Base-by-base conservation (phyloP, 768 basidiomycete genomes). In the Collybiopsis confluens region DNA sequence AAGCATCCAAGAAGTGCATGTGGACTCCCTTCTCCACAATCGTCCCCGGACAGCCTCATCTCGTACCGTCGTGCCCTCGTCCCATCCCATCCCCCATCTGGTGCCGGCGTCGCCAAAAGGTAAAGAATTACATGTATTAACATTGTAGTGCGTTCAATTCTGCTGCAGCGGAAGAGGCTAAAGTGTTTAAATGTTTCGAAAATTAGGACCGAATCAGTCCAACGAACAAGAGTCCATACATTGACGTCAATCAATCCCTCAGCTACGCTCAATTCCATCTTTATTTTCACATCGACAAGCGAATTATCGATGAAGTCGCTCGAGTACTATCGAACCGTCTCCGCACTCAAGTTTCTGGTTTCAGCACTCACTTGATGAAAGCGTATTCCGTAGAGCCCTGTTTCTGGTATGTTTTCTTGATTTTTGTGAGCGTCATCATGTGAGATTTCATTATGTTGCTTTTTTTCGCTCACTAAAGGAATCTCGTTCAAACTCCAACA, bases 401-500 rank as follows among this genome's bases (percentile, higher is more conserved):
- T 99, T 59, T 92, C 94, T 60, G 97, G 97, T 64, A 48, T 13
- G 30, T 13, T 33, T 13, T n/a, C 30, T 13, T 13, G 30, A 6
- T 33, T 33, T 6, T 13, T 5, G 13, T 13, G 13, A 6, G 13
- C 13, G 13, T 33, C 5, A n/a, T n/a, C n/a, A n/a, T n/a, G n/a
- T n/a, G n/a, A n/a, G n/a, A n/a, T n/a, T n/a, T n/a, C n/a, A n/a
- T n/a, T n/a, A n/a, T n/a, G n/a, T n/a, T n/a, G n/a, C n/a, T n/a
- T n/a, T n/a, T n/a, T n/a, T n/a, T n/a, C 30, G 30, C 13, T 5
- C 13, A n/a, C n/a, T n/a, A 33, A 6, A 33, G 30, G 30, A 33
- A 99, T 99, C 72, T 98, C 97, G 54, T 99, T 98, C 92, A 97
- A 98, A 76, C 89, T 99, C 63, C 97, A 99, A 72, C 97, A 98